phyloP scores from a whole-genome alignment of 192 early-diverging fungal species.

The Coemansia sp. region DNA sequence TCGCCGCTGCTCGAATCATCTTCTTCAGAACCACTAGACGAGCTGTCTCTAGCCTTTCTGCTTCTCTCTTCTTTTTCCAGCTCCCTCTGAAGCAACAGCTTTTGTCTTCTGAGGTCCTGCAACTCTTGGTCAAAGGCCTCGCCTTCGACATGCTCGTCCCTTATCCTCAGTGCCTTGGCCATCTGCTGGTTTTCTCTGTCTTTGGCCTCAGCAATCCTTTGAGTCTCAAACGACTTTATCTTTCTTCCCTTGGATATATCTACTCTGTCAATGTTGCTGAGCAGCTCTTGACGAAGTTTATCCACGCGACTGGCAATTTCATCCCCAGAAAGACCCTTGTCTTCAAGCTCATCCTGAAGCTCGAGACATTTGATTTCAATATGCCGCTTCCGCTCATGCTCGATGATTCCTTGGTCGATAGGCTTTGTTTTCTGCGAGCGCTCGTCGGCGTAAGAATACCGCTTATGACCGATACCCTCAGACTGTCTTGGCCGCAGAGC shows the following conservation, averaged over 20 bases:
- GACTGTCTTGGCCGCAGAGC: slow-evolving; percentile 69
- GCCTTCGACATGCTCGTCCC: slow-evolving; percentile 67
- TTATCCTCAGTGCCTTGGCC: slow-evolving; percentile 69
- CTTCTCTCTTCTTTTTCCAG: slow-evolving; percentile 12
- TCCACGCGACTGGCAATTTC: slow-evolving; percentile 68
- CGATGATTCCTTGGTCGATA: slow-evolving; percentile 61
- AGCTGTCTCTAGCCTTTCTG: neutral
- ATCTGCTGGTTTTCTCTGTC: slow-evolving; percentile 63
- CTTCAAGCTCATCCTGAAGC: slow-evolving; percentile 79
- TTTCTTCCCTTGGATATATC: slow-evolving; percentile 11
- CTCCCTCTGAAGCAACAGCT: slow-evolving; percentile 29
- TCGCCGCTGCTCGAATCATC: slow-evolving; percentile 1
- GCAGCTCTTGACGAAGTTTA: slow-evolving; percentile 60
- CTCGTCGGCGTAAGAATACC: slow-evolving; percentile 47
- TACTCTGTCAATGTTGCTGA: slow-evolving; percentile 52
- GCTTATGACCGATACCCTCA: slow-evolving; percentile 7
- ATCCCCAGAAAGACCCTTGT: slow-evolving; percentile 64
- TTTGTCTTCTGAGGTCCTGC: slow-evolving; percentile 56
- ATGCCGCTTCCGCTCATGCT: slow-evolving; percentile 84
- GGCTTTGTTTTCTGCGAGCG: slow-evolving; percentile 19
- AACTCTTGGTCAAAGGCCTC: slow-evolving; percentile 70
- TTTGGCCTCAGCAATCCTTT: slow-evolving; percentile 72
- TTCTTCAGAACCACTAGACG: slow-evolving; percentile 3
- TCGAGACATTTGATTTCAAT: slow-evolving; percentile 84
- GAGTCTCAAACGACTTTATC: slow-evolving; percentile 65